Evolutionary conservation across 2,329 filamentous ascomycete genomes (phyloP).

Genomic region (Diaporthe amygdali): DNA sequence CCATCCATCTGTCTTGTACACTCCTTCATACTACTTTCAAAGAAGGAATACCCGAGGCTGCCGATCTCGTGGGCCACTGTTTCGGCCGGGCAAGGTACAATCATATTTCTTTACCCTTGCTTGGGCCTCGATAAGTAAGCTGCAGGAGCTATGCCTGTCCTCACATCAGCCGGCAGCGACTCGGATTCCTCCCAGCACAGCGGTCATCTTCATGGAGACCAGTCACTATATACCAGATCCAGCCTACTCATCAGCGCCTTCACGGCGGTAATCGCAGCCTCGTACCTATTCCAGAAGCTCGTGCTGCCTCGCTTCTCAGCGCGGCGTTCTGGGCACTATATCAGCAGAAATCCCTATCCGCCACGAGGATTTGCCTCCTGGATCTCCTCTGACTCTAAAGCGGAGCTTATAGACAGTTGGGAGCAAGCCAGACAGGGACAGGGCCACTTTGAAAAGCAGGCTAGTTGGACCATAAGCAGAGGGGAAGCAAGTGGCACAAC

Average conservation of each 20-base stretch:
- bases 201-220: conserved; percentile 2
- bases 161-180: conserved; percentile 19
- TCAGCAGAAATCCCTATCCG: neutral
- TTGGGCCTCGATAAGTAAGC: neutral
- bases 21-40: neutral
- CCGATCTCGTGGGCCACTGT: conserved; percentile 4
- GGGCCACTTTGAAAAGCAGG: conserved; percentile 15
- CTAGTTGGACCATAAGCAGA: conserved; percentile 21
- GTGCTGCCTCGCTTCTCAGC: neutral
- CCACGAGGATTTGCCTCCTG: neutral
- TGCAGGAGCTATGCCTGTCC: conserved; percentile 19
- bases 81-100: neutral
- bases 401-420: neutral
- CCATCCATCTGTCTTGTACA: neutral
- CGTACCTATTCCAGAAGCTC: neutral
- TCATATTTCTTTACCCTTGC: neutral
- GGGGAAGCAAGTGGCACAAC: conserved; percentile 22
- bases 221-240: neutral
- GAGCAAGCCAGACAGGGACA: conserved; percentile 18
- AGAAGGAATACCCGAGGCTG: neutral
- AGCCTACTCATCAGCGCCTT: neutral
- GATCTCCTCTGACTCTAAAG: neutral
- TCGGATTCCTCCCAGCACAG: neutral
- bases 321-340: neutral
- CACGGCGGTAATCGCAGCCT: neutral